Base-by-base conservation (phyloP, 2,329 filamentous ascomycete species). In the Hymenoscyphus albidus region DNA sequence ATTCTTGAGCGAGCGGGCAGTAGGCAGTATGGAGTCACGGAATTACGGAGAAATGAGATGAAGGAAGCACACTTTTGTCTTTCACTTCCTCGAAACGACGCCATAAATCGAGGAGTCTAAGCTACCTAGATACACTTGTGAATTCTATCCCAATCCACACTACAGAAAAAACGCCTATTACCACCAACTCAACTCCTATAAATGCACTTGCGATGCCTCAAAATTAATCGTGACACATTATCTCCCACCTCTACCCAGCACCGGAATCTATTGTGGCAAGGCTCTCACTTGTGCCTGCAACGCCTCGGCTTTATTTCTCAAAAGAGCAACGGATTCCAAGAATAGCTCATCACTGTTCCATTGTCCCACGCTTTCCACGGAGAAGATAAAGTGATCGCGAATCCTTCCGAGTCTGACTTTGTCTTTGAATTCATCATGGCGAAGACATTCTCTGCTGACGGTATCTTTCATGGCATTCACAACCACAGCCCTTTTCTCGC, bases 321-420 rank as follows among this genome's bases (percentile, higher is more conserved):
- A 80, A 71, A 92, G 82, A 79, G 89, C 90, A 60, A 99, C 85
- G 35, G 92, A 88, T 79, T 98, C 93, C 64, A 99, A 78, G 81
- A 99, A 98, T 69, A 99, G 82, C 78, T 93, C 88, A 73, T 98
- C 94, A 75, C 93, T 97, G 65, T 95, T 89, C 82, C 92, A 96
- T 80, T 99, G 95, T 5, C 95, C 96, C 0, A 92, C 89, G 81
- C 93, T 97, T 82, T 99, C 95, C 42, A 99, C 84, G 62, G 88
- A 90, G 82, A 95, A 99, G 78, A 99, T 98, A 78, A 99, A 99
- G 80, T 99, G 96, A 77, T 99, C 95, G 69, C 93, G 84, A 72
- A 93, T 82, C 62, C 96, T 85, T 55, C 95, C 95, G 39, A 99
- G 85, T 82, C 93, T 93, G 69, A 99, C 95, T 82, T 97, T 99